Evolutionary conservation across 805 yeast genomes (phyloP).

Genomic region (Sugiyamaella qingdaonensis): DNA sequence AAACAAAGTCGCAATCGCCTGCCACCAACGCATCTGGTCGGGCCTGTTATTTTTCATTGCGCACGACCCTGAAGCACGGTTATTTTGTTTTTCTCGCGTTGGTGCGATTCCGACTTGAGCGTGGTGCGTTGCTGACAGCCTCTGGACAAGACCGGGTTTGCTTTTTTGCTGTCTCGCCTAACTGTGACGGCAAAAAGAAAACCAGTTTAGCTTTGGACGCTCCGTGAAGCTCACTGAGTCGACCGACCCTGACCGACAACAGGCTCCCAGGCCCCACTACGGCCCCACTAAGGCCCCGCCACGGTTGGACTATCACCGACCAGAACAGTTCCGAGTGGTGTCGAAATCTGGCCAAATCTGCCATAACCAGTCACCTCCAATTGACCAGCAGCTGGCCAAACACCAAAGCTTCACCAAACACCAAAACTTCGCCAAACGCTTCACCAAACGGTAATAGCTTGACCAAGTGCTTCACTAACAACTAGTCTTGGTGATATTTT

Average conservation of each 20-base stretch:
- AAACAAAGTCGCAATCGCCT: not conserved
- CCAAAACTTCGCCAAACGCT: too few relatives aligned
- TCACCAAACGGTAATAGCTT: too few relatives aligned
- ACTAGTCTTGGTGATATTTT: too few relatives aligned
- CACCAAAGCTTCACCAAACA: too few relatives aligned
- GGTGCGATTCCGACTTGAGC: not conserved
- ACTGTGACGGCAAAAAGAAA: not conserved
- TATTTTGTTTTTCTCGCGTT: not conserved
- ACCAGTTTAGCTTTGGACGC: not conserved
- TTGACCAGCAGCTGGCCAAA: too few relatives aligned
- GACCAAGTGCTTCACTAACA: too few relatives aligned
- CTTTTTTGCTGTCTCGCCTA: not conserved
- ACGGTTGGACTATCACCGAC: too few relatives aligned
- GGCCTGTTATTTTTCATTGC: not conserved
- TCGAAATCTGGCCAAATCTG: too few relatives aligned
- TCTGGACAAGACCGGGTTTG: not conserved
- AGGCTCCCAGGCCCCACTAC: not conserved
- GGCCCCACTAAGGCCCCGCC: not conserved
- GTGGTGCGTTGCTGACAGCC: not conserved
- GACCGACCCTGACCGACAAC: not conserved
- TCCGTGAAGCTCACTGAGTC: not conserved
- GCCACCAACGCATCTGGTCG: not conserved
- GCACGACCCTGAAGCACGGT: conserved; percentile 1
- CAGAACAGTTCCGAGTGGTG: too few relatives aligned
- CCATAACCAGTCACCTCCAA: too few relatives aligned